These are phyloP conservation scores for Rubroshorea leprosula DNA, from an alignment of 345 rosid genomes.

Conservation along the genomic window DNA sequence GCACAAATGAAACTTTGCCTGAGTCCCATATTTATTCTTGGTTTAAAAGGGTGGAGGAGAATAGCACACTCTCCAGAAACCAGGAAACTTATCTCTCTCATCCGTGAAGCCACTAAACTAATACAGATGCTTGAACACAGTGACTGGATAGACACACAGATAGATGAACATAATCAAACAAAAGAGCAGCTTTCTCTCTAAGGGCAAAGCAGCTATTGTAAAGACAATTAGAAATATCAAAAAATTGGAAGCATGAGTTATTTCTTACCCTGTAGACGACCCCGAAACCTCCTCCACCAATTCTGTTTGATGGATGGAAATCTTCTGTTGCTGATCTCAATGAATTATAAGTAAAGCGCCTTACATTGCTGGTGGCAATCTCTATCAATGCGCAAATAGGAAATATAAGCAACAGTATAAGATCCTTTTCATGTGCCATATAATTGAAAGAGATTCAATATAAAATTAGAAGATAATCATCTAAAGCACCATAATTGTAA, in stretches of 20 bases:
- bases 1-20: no score
- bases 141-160: background rate
- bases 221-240: background rate
- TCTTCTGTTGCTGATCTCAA: constrained; percentile 65
- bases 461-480: background rate
- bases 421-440: constrained; percentile 6
- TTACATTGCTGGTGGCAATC: constrained; percentile 57
- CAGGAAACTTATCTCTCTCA: no score
- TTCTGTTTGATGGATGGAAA: constrained; percentile 60
- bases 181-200: background rate
- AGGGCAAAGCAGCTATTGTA: background rate
- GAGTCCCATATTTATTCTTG: no score
- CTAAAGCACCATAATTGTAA: background rate
- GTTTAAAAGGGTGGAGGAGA: no score
- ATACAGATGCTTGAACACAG: background rate
- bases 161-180: background rate
- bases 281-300: constrained; percentile 87
- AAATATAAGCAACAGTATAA: constrained; percentile 11
- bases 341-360: constrained; percentile 63
- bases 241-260: no score
- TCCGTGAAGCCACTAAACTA: no score
- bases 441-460: background rate
- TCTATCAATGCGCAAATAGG: constrained; percentile 31
- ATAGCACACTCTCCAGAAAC: no score
- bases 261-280: constrained; percentile 74